Percentiles rank a stretch among this genome's conserved stretches.
These are phyloP conservation scores for Lantana camara DNA, from an alignment of 257 asterid genomes.

Conservation along the genomic window DNA sequence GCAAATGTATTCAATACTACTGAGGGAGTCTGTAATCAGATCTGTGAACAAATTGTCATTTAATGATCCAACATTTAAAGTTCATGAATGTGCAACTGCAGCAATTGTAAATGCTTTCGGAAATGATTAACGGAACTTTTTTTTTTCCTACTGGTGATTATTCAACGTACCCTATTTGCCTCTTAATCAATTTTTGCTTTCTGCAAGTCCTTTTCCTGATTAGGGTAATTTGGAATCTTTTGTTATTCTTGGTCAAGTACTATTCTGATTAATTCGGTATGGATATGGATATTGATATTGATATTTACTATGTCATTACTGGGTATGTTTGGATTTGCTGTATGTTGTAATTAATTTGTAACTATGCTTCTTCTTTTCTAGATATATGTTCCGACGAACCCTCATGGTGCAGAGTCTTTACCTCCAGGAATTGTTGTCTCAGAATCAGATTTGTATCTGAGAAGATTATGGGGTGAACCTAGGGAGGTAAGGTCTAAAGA, in stretches of 20 bases:
- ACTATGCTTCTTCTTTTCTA: constrained; percentile 31
- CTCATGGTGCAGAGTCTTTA: constrained; percentile 97
- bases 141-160: not conserved
- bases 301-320: constrained; percentile 2
- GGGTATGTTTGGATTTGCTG: constrained; percentile 9
- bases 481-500: constrained; percentile 61
- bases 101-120: not conserved
- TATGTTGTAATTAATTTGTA: constrained; percentile 8
- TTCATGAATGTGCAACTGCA: not conserved
- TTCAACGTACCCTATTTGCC: not conserved
- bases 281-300: no score
- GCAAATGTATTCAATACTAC: not conserved
- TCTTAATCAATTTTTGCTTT: not conserved
- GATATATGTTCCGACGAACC: constrained; percentile 94
- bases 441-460: constrained; percentile 81
- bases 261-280: constrained; percentile 12
- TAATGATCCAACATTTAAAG: not conserved
- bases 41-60: not conserved
- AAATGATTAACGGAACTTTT: not conserved
- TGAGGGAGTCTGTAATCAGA: not conserved
- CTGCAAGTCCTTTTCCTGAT: not conserved
- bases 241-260: constrained; percentile 8
- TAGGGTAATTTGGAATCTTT: not conserved
- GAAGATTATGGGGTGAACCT: constrained; percentile 99
- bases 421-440: constrained; percentile 97